Percentiles rank a stretch among this genome's conserved stretches.
Evolutionary conservation across 2,329 filamentous ascomycete genomes (phyloP).

Genomic region (Aspergillus puulaauensis): DNA sequence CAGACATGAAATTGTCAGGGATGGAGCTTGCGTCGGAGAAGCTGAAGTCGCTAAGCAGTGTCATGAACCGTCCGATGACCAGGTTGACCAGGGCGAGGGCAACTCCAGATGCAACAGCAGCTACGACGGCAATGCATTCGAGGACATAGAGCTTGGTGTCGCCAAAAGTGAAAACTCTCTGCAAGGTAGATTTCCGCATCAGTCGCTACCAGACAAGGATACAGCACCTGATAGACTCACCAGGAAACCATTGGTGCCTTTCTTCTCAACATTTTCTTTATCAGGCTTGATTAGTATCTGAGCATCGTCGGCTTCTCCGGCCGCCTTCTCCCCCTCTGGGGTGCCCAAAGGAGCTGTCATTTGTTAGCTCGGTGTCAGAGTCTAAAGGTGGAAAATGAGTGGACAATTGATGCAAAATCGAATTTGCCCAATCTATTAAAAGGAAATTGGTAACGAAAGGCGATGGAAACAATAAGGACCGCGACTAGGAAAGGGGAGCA

Average conservation of each 20-base stretch:
- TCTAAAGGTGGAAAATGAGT: neutral
- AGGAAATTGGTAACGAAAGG: too few relatives aligned
- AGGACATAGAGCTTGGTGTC: neutral
- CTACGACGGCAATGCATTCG: conserved; percentile 1
- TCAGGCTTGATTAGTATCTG: neutral
- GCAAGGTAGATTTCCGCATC: neutral
- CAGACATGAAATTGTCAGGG: conserved; percentile 11
- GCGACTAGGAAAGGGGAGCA: too few relatives aligned
- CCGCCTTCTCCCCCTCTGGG: neutral
- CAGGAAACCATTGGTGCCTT: neutral
- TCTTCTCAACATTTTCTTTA: neutral
- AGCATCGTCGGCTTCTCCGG: neutral
- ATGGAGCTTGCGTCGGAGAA: conserved; percentile 16
- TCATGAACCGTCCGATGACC: conserved; percentile 34
- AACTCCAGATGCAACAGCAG: conserved; percentile 24
- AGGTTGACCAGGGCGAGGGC: conserved; percentile 38
- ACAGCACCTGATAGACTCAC: neutral
- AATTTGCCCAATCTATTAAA: neutral
- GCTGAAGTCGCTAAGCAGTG: conserved; percentile 25
- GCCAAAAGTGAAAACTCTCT: conserved; percentile 11
- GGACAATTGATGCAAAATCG: neutral
- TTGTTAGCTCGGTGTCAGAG: neutral
- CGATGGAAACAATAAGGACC: too few relatives aligned
- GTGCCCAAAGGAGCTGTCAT: neutral
- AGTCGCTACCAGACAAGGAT: neutral